These are phyloP conservation scores for Leishmania major DNA, from an alignment of 208 protist species.

Conservation along the genomic window DNA sequence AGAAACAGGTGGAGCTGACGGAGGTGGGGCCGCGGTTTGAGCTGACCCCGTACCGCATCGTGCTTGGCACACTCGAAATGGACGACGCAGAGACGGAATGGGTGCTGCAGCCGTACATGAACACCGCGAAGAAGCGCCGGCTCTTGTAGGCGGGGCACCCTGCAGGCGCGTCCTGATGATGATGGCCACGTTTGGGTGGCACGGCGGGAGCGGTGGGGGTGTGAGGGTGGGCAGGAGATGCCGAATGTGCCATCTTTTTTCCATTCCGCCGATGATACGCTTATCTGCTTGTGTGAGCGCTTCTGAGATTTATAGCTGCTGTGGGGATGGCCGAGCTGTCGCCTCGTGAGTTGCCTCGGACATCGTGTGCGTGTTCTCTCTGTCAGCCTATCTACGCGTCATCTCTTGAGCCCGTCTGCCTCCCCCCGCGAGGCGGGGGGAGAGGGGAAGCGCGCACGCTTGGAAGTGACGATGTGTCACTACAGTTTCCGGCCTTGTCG, in stretches of 20 bases:
- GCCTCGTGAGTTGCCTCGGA: not conserved
- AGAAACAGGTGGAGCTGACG: slow-evolving; percentile 88
- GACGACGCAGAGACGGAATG: slow-evolving; percentile 98
- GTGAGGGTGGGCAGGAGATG: not conserved
- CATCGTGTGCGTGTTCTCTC: not conserved
- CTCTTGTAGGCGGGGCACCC: slow-evolving; percentile 46
- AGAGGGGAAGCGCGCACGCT: not conserved
- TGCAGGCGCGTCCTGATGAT: not conserved
- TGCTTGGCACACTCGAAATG: slow-evolving; percentile 95
- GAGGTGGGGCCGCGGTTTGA: slow-evolving; percentile 99
- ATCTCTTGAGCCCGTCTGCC: not conserved
- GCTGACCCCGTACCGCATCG: slow-evolving; percentile 96
- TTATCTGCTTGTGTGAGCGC: not conserved
- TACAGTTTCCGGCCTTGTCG: not conserved
- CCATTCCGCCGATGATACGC: not conserved
- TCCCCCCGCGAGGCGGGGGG: not conserved
- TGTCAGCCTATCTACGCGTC: not conserved
- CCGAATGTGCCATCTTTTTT: not conserved
- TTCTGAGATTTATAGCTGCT: not conserved
- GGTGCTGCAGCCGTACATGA: slow-evolving; percentile 98
- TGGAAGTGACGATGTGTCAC: not conserved
- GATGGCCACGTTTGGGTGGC: not conserved
- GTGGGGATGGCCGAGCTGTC: not conserved
- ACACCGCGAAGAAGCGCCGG: slow-evolving; percentile 96
- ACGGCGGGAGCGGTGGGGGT: not conserved